phyloP scores from a whole-genome alignment of 441 rosid genomes.

The Populus hybrid region DNA sequence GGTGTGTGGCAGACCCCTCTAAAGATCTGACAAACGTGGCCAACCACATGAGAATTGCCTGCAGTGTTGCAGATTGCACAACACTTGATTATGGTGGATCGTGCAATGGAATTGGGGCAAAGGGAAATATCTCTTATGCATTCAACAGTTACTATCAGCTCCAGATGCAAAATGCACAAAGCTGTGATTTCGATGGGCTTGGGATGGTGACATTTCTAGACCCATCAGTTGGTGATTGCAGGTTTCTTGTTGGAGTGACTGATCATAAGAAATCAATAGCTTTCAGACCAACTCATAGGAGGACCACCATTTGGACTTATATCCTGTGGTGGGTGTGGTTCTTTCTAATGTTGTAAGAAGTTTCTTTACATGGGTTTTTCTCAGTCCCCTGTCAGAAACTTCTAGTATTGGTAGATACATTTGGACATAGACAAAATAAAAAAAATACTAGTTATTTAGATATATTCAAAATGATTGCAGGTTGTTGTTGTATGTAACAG shows the following conservation, averaged over 20 bases:
- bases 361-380: conserved; percentile 35
- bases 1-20: conserved; percentile 87
- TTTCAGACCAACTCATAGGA: conserved; percentile 22
- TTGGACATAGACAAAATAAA: conserved; percentile 24
- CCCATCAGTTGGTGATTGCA: conserved; percentile 83
- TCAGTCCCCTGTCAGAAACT: conserved; percentile 34
- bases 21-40: conserved; percentile 61
- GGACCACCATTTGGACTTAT: conserved; percentile 33
- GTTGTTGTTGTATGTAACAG: conserved; percentile 10
- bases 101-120: conserved; percentile 75
- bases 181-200: conserved; percentile 64
- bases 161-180: neutral
- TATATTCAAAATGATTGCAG: conserved; percentile 20
- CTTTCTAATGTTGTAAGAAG: conserved; percentile 32
- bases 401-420: neutral
- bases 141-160: neutral
- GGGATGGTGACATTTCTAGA: conserved; percentile 83
- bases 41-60: conserved; percentile 76
- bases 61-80: conserved; percentile 84
- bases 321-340: conserved; percentile 38
- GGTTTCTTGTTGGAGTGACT: conserved; percentile 88
- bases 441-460: conserved; percentile 26
- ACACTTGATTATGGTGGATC: conserved; percentile 87
- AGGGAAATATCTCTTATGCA: conserved; percentile 37
- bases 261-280: conserved; percentile 38